A percentile compares a stretch with the other conserved stretches of the same genome.
Conservation (phyloP, 495 filamentous ascomycete species). For the Xylaria grammica region DNA sequence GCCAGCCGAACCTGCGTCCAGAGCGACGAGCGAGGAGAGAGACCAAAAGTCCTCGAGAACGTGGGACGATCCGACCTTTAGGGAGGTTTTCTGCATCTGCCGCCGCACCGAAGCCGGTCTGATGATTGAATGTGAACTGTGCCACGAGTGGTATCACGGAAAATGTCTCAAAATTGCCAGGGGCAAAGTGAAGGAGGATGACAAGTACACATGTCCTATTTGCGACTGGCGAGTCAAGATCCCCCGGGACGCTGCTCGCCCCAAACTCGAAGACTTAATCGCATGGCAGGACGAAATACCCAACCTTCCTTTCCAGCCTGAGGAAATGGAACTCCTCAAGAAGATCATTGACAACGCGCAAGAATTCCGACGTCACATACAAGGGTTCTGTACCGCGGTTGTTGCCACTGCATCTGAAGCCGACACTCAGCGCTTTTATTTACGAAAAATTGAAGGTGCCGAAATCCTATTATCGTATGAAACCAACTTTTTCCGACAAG, state of each 20-base stretch:
- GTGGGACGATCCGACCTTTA: slow-evolving; percentile 56
- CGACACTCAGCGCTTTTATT: slow-evolving; percentile 90
- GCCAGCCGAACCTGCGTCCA: slow-evolving; percentile 88
- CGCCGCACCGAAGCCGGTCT: slow-evolving; percentile 90
- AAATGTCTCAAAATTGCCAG: slow-evolving; percentile 98
- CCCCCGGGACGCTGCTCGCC: slow-evolving; percentile 94
- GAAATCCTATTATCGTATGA: slow-evolving; percentile 92
- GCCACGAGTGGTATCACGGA: slow-evolving; percentile 99
- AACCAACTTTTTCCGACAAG: slow-evolving; percentile 96
- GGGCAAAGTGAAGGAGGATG: slow-evolving; percentile 96
- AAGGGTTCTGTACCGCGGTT: slow-evolving; percentile 76
- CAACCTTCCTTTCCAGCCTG: slow-evolving; percentile 88
- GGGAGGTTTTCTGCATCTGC: slow-evolving; percentile 98
- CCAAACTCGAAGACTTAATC: slow-evolving; percentile 90
- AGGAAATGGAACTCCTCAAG: slow-evolving; percentile 85
- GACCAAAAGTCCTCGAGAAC: slow-evolving; percentile 53
- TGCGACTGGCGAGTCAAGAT: slow-evolving; percentile 98
- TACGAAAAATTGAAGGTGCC: slow-evolving; percentile 97
- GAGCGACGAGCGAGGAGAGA: slow-evolving; percentile 75
- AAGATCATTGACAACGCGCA: slow-evolving; percentile 84
- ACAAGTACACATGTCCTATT: slow-evolving; percentile 97
- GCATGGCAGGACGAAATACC: slow-evolving; percentile 88
- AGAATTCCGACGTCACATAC: slow-evolving; percentile 83
- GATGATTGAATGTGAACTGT: slow-evolving; percentile 99
- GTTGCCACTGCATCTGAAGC: slow-evolving; percentile 84